Conservation (phyloP, 2,329 filamentous ascomycete genomes). For the Aphanocladium album region DNA sequence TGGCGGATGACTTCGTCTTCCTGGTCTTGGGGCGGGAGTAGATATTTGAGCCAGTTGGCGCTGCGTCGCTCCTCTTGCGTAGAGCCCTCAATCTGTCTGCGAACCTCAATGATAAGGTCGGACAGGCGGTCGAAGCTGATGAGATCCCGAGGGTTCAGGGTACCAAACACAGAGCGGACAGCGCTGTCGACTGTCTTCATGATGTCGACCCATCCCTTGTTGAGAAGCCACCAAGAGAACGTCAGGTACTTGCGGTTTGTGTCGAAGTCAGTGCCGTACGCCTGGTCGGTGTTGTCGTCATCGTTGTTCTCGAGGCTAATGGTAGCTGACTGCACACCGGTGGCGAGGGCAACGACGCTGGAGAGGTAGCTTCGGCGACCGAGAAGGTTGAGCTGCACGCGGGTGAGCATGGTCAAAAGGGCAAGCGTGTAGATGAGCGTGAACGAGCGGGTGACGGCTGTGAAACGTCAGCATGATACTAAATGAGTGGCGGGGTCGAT, state of each 20-base stretch:
- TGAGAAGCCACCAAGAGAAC: slow-evolving; percentile 96
- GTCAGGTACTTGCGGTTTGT: slow-evolving; percentile 92
- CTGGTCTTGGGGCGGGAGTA: slow-evolving; percentile 73
- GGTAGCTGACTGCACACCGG: slow-evolving; percentile 64
- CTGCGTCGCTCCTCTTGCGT: slow-evolving; percentile 35
- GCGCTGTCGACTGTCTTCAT: slow-evolving; percentile 78
- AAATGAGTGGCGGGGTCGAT: neutral
- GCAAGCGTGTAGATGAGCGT: slow-evolving; percentile 88
- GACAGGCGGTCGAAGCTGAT: slow-evolving; percentile 76
- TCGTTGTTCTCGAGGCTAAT: slow-evolving; percentile 93
- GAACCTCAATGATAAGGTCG: slow-evolving; percentile 74
- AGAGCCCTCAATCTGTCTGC: slow-evolving; percentile 74
- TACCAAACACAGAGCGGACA: slow-evolving; percentile 85
- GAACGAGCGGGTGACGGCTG: slow-evolving; percentile 85
- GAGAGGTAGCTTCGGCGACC: slow-evolving; percentile 93
- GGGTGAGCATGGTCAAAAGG: slow-evolving; percentile 84
- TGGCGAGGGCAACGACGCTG: slow-evolving; percentile 86
- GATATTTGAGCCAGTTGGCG: slow-evolving; percentile 71
- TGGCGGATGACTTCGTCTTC: slow-evolving; percentile 82
- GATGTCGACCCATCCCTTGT: slow-evolving; percentile 80
- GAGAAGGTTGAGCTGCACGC: slow-evolving; percentile 94
- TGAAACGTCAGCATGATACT: slow-evolving; percentile 17
- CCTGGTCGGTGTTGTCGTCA: slow-evolving; percentile 75
- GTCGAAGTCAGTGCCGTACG: slow-evolving; percentile 89
- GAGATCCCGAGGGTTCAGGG: slow-evolving; percentile 81